Evolutionary conservation across 2,329 filamentous ascomycete genomes (phyloP).

Genomic region (Coniochaeta pulveracea): DNA sequence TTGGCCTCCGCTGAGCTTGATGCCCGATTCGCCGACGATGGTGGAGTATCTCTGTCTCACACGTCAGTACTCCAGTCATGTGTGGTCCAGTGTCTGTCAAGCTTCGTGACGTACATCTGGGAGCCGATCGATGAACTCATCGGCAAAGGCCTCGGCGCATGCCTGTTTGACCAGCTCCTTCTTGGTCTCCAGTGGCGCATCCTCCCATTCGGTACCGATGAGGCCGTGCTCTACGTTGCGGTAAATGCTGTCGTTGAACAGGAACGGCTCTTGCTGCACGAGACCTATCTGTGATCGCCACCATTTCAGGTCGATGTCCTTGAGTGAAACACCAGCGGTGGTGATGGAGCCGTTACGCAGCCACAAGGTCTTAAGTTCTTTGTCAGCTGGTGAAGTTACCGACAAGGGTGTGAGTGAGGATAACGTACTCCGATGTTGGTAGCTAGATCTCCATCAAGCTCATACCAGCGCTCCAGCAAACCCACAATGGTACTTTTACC

Average conservation of each 20-base stretch:
- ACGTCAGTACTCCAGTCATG: conserved; percentile 6
- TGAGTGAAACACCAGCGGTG: conserved; percentile 13
- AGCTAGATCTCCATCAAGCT: conserved; percentile 30
- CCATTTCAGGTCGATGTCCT: conserved; percentile 51
- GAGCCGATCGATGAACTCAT: conserved; percentile 56
- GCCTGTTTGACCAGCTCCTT: conserved; percentile 49
- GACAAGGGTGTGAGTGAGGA: neutral
- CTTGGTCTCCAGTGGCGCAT: conserved; percentile 26
- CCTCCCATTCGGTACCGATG: conserved; percentile 26
- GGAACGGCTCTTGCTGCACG: conserved; percentile 26
- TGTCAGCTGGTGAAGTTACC: neutral
- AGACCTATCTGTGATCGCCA: conserved; percentile 33
- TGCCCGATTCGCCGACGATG: conserved; percentile 66
- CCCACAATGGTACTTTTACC: conserved; percentile 74
- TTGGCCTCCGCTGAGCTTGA: conserved; percentile 65
- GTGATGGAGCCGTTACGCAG: conserved; percentile 15
- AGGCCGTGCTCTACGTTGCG: conserved; percentile 44
- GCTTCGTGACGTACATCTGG: conserved; percentile 31
- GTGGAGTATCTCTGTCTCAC: conserved; percentile 53
- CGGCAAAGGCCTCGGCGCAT: conserved; percentile 56
- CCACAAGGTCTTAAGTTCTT: conserved; percentile 9
- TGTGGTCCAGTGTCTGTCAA: neutral
- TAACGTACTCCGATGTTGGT: conserved; percentile 3
- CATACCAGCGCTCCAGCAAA: conserved; percentile 61
- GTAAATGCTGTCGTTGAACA: conserved; percentile 35